These are phyloP conservation scores for Solanum appendiculatum DNA, from an alignment of 257 asterid genomes.

Conservation along the genomic window DNA sequence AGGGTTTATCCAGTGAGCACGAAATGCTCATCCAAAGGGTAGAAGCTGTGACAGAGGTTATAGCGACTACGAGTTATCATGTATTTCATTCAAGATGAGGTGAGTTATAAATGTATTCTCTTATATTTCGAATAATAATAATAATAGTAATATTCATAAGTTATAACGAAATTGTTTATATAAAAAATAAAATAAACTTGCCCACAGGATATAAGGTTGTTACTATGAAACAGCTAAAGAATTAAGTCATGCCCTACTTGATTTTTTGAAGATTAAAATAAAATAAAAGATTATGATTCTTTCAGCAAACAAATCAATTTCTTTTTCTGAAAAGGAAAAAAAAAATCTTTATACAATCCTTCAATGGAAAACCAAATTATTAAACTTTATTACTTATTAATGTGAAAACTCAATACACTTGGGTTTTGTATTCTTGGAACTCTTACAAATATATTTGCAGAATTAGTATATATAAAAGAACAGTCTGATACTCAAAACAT, in stretches of 20 bases:
- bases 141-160: neutral
- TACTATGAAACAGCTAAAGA: neutral
- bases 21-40: too few species aligned
- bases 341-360: neutral
- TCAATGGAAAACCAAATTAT: neutral
- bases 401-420: neutral
- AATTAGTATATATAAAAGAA: neutral
- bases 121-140: neutral
- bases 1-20: accelerated
- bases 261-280: neutral
- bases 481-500: too few species aligned
- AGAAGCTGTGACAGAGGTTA: too few species aligned
- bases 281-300: neutral
- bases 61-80: too few species aligned
- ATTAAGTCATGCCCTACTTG: neutral
- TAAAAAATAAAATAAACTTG: neutral
- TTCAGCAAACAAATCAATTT: neutral
- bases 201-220: neutral
- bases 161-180: neutral
- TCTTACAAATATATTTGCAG: neutral
- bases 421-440: neutral
- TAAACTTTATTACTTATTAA: neutral
- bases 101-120: neutral
- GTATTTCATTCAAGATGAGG: neutral
- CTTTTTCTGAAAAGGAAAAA: neutral